These are phyloP conservation scores for Cyberlindnera japonica DNA, from an alignment of 805 yeast genomes.

Conservation along the genomic window DNA sequence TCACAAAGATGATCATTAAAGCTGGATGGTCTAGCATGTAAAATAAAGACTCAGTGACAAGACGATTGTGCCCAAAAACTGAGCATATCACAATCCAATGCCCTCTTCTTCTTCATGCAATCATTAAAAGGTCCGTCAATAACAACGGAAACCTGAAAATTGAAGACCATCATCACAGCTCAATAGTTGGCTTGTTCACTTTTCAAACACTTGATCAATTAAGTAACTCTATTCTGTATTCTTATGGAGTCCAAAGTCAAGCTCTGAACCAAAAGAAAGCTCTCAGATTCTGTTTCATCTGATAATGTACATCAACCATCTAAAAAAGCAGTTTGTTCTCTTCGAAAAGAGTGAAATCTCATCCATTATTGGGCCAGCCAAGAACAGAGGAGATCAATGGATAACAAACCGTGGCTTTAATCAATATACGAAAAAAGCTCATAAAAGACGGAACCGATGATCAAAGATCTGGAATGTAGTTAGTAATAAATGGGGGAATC, in stretches of 20 bases:
- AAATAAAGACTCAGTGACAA: too few relatives aligned
- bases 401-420: too few relatives aligned
- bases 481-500: slow-evolving; percentile 13
- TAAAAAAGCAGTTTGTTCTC: background rate
- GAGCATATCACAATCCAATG: too few relatives aligned
- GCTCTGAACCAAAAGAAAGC: too few relatives aligned
- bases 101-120: background rate
- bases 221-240: too few relatives aligned
- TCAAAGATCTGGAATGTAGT: slow-evolving; percentile 26
- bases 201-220: background rate
- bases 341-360: background rate
- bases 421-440: too few relatives aligned
- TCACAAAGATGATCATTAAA: background rate
- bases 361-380: too few relatives aligned
- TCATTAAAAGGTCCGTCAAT: background rate
- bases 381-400: background rate
- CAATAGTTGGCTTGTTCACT: background rate
- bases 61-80: background rate
- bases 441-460: background rate
- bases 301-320: slow-evolving; percentile 2
- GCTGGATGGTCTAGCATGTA: too few relatives aligned
- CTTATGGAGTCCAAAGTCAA: too few relatives aligned
- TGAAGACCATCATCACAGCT: background rate
- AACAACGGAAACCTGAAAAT: slow-evolving; percentile 1
- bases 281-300: slow-evolving; percentile 1